These are phyloP conservation scores for Gautieria morchelliformis DNA, from an alignment of 768 basidiomycete species.

Conservation along the genomic window DNA sequence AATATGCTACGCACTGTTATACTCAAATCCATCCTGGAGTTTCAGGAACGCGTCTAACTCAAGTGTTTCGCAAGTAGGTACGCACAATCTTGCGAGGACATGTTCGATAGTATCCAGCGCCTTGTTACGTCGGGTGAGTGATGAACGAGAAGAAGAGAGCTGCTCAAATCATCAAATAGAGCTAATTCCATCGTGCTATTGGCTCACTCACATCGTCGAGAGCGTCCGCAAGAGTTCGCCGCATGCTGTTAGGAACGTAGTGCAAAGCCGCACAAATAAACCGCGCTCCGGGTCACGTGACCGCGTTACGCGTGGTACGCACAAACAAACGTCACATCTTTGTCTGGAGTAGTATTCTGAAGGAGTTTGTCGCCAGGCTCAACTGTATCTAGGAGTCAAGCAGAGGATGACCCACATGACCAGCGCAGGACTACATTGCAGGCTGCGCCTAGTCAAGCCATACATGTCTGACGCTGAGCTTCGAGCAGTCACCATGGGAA, in stretches of 20 bases:
- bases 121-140: conserved; percentile 37
- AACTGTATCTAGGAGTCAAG: too few species aligned
- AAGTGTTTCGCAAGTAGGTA: conserved; percentile 31
- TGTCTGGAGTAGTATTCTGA: too few species aligned
- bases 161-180: conserved; percentile 21
- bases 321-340: too few species aligned
- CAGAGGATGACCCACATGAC: too few species aligned
- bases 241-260: neutral
- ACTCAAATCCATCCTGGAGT: conserved; percentile 74
- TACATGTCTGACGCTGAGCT: too few species aligned
- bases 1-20: conserved; percentile 51
- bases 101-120: conserved; percentile 42
- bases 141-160: conserved; percentile 57
- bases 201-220: conserved; percentile 52
- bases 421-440: too few species aligned
- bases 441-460: too few species aligned
- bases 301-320: too few species aligned
- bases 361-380: too few species aligned
- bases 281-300: neutral
- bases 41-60: conserved; percentile 47
- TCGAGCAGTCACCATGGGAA: too few species aligned
- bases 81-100: conserved; percentile 36
- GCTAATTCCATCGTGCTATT: neutral
- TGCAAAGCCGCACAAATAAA: neutral
- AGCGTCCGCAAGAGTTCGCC: conserved; percentile 41